Conservation (phyloP, 2,329 filamentous ascomycete genomes). For the Aspergillus cejpii region DNA sequence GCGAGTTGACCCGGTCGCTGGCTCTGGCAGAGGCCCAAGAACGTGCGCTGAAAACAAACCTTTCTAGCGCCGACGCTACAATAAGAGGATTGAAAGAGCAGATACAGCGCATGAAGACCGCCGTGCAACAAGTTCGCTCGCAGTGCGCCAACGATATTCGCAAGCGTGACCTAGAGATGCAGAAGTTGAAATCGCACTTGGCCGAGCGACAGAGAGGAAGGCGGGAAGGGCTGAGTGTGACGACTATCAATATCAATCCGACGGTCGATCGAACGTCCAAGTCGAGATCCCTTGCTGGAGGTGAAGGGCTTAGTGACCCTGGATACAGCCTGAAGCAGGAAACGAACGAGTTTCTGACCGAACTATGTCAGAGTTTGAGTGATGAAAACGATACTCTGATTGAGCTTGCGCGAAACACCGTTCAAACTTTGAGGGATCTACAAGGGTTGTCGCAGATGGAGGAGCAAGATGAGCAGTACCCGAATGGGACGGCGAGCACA, state of each 20-base stretch:
- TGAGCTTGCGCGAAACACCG: conserved; percentile 62
- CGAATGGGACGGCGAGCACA: conserved; percentile 21
- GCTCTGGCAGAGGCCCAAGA: conserved; percentile 63
- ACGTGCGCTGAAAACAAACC: conserved; percentile 59
- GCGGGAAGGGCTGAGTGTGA: conserved; percentile 48
- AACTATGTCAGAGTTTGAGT: conserved; percentile 72
- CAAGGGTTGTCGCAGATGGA: conserved; percentile 44
- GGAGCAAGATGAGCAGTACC: conserved; percentile 25
- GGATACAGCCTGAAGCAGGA: conserved; percentile 71
- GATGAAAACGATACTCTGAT: conserved; percentile 87
- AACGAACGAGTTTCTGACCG: conserved; percentile 84
- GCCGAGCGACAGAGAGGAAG: conserved; percentile 58
- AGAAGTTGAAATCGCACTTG: conserved; percentile 80
- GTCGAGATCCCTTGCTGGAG: conserved; percentile 25
- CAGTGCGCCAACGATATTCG: conserved; percentile 87
- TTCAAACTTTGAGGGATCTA: conserved; percentile 59
- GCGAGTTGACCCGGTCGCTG: conserved; percentile 52
- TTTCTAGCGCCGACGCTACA: conserved; percentile 66
- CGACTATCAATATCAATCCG: conserved; percentile 44
- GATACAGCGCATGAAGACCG: conserved; percentile 66
- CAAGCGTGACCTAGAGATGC: conserved; percentile 82
- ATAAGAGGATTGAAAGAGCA: conserved; percentile 78
- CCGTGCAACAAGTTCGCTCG: conserved; percentile 73
- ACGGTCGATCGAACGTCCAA: conserved; percentile 31
- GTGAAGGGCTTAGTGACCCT: conserved; percentile 47